phyloP scores from a whole-genome alignment of 805 yeast species.

The Pichia cabralensis region DNA sequence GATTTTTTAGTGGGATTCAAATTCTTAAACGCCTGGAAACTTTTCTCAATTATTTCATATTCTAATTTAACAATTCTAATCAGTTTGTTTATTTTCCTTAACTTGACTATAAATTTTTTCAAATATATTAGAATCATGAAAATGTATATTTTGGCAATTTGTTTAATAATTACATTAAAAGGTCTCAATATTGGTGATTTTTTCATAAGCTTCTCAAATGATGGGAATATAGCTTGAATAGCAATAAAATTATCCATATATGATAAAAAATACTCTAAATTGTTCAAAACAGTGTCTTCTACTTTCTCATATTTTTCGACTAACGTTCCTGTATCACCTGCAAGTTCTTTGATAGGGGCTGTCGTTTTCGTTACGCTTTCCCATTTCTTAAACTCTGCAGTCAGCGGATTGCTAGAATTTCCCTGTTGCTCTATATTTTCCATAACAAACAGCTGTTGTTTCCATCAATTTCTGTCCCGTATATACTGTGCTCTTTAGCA shows the following conservation, averaged over 20 bases:
- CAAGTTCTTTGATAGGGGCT: too few species aligned
- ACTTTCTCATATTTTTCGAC: slow-evolving; percentile 9
- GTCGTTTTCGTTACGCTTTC: too few species aligned
- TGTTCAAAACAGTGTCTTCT: slow-evolving; percentile 14
- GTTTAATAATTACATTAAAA: slow-evolving; percentile 13
- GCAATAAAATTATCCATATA: slow-evolving; percentile 22
- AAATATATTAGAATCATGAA: slow-evolving; percentile 21
- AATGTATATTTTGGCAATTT: slow-evolving; percentile 21
- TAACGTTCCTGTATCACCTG: too few species aligned
- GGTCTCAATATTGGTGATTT: slow-evolving; percentile 7
- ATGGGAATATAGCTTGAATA: slow-evolving; percentile 20
- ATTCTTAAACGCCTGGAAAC: too few species aligned
- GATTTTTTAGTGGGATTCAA: too few species aligned
- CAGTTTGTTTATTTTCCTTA: slow-evolving; percentile 17
- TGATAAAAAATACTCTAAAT: slow-evolving; percentile 18
- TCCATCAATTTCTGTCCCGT: too few species aligned
- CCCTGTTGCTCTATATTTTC: too few species aligned
- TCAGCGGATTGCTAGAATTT: too few species aligned
- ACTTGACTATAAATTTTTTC: slow-evolving; percentile 16
- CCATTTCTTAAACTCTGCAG: too few species aligned
- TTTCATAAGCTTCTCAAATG: background rate
- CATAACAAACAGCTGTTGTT: too few species aligned
- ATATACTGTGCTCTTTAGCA: too few species aligned
- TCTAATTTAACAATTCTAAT: slow-evolving; percentile 17
- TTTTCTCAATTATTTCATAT: slow-evolving; percentile 9